Evolutionary conservation across 306 rosid genomes (phyloP).

Genomic region (Glycyrrhiza uralensis): DNA sequence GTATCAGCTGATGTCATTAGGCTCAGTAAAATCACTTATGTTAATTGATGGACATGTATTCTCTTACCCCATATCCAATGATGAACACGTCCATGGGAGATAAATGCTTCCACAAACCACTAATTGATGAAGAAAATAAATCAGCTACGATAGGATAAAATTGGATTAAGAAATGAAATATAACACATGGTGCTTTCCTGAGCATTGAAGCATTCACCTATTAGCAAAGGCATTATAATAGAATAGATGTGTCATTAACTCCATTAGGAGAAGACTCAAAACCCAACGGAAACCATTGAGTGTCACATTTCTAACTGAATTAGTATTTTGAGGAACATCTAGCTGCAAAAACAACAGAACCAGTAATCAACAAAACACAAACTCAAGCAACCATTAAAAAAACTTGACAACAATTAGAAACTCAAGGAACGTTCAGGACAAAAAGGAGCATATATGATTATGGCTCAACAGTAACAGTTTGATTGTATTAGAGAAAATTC

Average conservation of each 20-base stretch:
- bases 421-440: neutral
- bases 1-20: neutral
- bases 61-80: conserved; percentile 93
- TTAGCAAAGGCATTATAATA: conserved; percentile 86
- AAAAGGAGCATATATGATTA: neutral
- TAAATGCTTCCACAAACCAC: conserved; percentile 76
- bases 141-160: conserved; percentile 30
- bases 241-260: conserved; percentile 76
- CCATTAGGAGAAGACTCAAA: conserved; percentile 70
- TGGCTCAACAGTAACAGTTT: conserved; percentile 8
- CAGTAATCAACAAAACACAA: conserved; percentile 15
- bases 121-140: conserved; percentile 32
- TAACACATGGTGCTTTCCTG: neutral
- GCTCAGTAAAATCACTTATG: neutral
- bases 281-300: conserved; percentile 76
- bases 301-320: conserved; percentile 45
- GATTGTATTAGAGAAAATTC: neutral
- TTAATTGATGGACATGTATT: conserved; percentile 14
- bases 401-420: neutral
- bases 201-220: conserved; percentile 53
- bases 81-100: conserved; percentile 80
- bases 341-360: conserved; percentile 53
- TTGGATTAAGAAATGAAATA: neutral
- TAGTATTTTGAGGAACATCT: conserved; percentile 62
- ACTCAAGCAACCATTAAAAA: conserved; percentile 10